Base-by-base conservation (phyloP, 164 flowering plant genomes). In the Pachysandra terminalis region DNA sequence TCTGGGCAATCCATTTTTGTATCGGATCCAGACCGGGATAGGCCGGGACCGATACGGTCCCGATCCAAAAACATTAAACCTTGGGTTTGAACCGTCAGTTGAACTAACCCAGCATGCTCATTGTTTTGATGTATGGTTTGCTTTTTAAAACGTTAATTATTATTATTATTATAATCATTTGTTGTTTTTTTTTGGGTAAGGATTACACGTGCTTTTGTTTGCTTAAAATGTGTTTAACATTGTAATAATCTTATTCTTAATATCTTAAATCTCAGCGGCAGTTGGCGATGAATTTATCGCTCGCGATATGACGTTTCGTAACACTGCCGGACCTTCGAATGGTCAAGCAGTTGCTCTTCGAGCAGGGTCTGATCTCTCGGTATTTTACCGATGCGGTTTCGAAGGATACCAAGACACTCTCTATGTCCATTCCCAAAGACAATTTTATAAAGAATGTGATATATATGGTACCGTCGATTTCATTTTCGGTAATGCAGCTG, bases 341-440 rank as follows among this genome's bases (percentile, higher is more conserved):
- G 78, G 76, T 64, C 95, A 89, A 59, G 95, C 95, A 0, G 95
- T 89, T 61, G 95, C 95, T 0, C 74, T 87, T 16, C 85, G 95
- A 1, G 78, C 84, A 1, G 85, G 86, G 4, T 78, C 95, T 9
- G 91, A 89, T 57, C 83, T 81, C 24, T 87, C 91, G 0, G 88
- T 84, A 0, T 87, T 84, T 77, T 87, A 87, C 77, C 68, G 61
- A 19, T 89, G 95, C 63, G 76, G 90, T 63, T 85, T 89, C 45
- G 89, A 84, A 73, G 91, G 87, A 7, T 82, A 87, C 66, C 95
- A 89, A 72, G 95, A 89, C 80, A 89, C 95, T 0, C 87, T 89
- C 61, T 87, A 89, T 52, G 90, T 80, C 55, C 80, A 87, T 68
- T 83, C 90, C 25, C 65, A 83, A 0, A 58, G 95, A 28, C 95